Percentiles rank a stretch among this genome's conserved stretches.
Evolutionary conservation across 202 grass and related monocot genomes (phyloP).

Genomic region (Zoysia matrella): DNA sequence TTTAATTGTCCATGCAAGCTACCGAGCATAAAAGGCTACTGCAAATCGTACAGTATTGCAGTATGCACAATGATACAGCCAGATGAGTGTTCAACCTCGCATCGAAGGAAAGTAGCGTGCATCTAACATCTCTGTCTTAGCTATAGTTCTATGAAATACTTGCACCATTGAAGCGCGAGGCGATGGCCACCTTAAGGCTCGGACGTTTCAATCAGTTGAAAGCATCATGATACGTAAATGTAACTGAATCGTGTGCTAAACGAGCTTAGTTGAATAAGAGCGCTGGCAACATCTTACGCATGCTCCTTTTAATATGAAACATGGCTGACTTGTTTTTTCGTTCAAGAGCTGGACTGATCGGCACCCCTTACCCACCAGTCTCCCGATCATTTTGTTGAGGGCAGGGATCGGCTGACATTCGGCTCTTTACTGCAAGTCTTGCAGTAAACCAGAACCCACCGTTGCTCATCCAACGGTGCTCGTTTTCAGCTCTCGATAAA

Average conservation of each 20-base stretch:
- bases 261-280: not conserved
- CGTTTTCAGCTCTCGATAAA: too few species aligned
- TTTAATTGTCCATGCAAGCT: conserved; percentile 17
- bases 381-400: not conserved
- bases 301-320: not conserved
- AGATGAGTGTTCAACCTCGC: not conserved
- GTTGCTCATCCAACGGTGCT: too few species aligned
- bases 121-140: not conserved
- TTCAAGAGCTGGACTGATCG: not conserved
- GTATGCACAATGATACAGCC: not conserved
- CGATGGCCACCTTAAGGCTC: not conserved
- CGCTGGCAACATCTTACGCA: not conserved
- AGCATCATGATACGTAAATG: not conserved
- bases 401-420: too few species aligned
- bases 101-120: not conserved
- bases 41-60: not conserved
- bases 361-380: not conserved
- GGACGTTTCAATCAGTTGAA: not conserved
- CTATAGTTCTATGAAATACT: not conserved
- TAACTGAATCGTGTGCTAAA: not conserved
- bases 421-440: too few species aligned
- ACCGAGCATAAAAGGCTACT: not conserved
- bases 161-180: not conserved
- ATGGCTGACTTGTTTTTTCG: not conserved
- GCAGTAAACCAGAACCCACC: too few species aligned